Evolutionary conservation across 352 stramenopile genomes (phyloP).

Genomic region (Phytophthora fragariae): DNA sequence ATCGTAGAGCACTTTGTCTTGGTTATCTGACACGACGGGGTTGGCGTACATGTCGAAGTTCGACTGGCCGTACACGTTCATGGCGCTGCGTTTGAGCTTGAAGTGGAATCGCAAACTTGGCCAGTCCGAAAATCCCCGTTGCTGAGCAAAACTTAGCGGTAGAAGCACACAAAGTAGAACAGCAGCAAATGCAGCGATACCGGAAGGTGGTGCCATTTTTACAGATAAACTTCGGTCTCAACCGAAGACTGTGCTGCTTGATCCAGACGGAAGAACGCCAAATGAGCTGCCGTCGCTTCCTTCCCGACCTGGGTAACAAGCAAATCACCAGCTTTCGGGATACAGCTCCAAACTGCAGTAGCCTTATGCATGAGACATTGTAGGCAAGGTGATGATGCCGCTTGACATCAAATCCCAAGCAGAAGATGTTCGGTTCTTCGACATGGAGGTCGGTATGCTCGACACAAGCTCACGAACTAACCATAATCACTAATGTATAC

Average conservation of each 20-base stretch:
- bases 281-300: not conserved
- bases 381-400: not conserved
- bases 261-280: not conserved
- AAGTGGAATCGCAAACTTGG: constrained; percentile 23
- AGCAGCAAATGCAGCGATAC: not conserved
- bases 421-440: not conserved
- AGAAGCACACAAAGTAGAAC: not conserved
- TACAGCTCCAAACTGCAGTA: not conserved
- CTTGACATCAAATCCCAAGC: not conserved
- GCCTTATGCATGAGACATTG: not conserved
- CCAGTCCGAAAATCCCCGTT: not conserved
- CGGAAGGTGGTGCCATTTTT: not conserved
- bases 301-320: not conserved
- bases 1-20: constrained; percentile 16
- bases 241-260: not conserved
- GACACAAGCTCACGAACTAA: too few species aligned
- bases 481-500: too few species aligned
- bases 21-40: constrained; percentile 24
- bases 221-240: not conserved
- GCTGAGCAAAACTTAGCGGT: not conserved
- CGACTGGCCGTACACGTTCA: constrained; percentile 42
- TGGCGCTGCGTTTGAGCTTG: constrained; percentile 38
- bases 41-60: constrained; percentile 46
- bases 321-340: constrained; percentile 1
- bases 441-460: not conserved